Evolutionary conservation across 768 basidiomycete species (phyloP), one percentile per base, ranked within the genome.

Genomic region (Kwoniella dendrophila): DNA sequence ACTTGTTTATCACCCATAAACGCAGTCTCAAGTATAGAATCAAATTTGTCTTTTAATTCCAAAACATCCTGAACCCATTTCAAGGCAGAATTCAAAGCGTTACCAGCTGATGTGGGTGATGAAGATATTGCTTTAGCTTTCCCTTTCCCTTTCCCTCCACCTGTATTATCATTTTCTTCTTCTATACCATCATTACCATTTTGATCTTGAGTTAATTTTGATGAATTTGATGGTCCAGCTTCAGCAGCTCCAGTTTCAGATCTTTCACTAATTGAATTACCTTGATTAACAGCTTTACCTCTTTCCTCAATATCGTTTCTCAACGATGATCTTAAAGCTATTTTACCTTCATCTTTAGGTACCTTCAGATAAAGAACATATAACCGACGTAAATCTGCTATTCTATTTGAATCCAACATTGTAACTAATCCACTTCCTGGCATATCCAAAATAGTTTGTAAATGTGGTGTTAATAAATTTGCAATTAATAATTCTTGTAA

Each of bases 51-150:
- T 79, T 98, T 98, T 57, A 98, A 82, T 63, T 88, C 86, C 12
- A 99, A 82, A 16, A 96, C 88, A 68, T 88, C 87, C 76, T 95
- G 88, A 0, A 98, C 95, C 96, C 96, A 99, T 75, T 86, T 87
- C 56, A 95, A 80, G 4, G 95, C 96, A 29, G 85, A 71, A 12
- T 81, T 76, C 22, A 87, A 78, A 0, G 86, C 79, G 61, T 81
- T 69, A 0, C 70, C 73, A 16, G 69, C 71, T 26, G 62, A 53
- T 6, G 44, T 62, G 18, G 41, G 6, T 12, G 58, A 44, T 14
- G 48, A 41, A 0, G 56, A n/a, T n/a, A n/a, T n/a, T n/a, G n/a
- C 20, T 43, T 26, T 43, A 24, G n/a, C 50, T 40, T 64, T 60
- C 18, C 53, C 44, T 48, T 82, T 84, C 56, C 79, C 83, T 69